Evolutionary conservation across 2,329 filamentous ascomycete species (phyloP).

Genomic region (Gliomastix tumulicola): DNA sequence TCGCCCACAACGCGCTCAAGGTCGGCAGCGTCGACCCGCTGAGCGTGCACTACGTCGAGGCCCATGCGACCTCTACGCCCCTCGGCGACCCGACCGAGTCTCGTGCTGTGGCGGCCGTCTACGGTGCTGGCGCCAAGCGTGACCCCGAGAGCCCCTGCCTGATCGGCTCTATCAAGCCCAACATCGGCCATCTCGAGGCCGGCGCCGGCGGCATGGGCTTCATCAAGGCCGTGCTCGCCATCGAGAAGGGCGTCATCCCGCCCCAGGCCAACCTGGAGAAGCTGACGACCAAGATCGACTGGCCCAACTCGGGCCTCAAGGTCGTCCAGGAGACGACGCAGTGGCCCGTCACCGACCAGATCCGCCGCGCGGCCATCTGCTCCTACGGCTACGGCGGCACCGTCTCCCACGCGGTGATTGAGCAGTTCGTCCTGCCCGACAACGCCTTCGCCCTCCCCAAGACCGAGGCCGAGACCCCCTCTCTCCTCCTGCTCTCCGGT

Average conservation of each 20-base stretch:
- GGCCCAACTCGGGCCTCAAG: constrained; percentile 2
- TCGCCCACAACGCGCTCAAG: neutral
- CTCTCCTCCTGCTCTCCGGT: neutral
- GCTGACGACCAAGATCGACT: constrained; percentile 4
- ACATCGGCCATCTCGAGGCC: constrained; percentile 15
- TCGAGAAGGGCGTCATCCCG: constrained; percentile 18
- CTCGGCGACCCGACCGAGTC: constrained; percentile 17
- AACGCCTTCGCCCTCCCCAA: too few species aligned
- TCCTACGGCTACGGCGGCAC: constrained; percentile 6
- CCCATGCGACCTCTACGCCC: constrained; percentile 29
- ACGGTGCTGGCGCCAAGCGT: constrained; percentile 9
- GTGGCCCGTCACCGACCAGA: neutral
- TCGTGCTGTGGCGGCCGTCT: constrained; percentile 27
- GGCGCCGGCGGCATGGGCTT: constrained; percentile 35
- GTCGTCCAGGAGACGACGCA: constrained; percentile 2
- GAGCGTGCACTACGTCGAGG: constrained; percentile 31
- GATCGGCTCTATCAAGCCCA: constrained; percentile 15
- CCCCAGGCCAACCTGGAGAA: constrained; percentile 15
- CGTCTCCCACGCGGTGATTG: constrained; percentile 6
- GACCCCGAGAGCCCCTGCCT: constrained; percentile 4
- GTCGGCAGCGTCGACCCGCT: neutral
- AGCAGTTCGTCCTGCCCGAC: constrained; percentile 6
- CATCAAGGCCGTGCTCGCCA: constrained; percentile 40
- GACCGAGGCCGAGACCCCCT: too few species aligned
- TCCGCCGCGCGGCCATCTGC: constrained; percentile 4